These are phyloP conservation scores for Irpex rosettiformis DNA, from an alignment of 1,284 basidiomycete species.

Conservation along the genomic window DNA sequence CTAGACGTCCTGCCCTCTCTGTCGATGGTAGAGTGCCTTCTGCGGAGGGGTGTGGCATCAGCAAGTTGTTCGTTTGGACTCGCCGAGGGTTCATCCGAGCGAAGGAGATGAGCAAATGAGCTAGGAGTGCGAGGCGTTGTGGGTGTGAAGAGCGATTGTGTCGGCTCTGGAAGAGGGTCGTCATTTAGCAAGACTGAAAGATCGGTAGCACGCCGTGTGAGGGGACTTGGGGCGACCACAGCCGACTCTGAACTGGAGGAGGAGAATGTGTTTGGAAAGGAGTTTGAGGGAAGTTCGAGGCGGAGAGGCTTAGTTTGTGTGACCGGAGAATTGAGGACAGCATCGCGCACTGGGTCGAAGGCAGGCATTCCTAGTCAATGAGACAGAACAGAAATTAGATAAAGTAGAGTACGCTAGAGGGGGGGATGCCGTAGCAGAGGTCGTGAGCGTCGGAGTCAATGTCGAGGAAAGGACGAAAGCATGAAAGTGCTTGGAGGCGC, in stretches of 20 bases:
- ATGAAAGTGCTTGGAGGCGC: neutral
- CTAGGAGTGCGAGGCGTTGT: conserved; percentile 33
- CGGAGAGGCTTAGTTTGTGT: conserved; percentile 29
- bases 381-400: neutral
- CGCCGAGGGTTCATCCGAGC: conserved; percentile 33
- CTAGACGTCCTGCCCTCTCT: conserved; percentile 5
- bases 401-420: conserved; percentile 5
- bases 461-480: conserved; percentile 1
- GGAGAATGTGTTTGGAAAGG: conserved; percentile 13
- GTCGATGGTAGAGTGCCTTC: conserved; percentile 18
- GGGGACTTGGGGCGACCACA: conserved; percentile 27
- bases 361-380: conserved; percentile 50
- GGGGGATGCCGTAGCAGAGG: conserved; percentile 1
- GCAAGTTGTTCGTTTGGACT: conserved; percentile 26
- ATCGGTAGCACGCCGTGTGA: conserved; percentile 61
- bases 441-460: conserved; percentile 3
- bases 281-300: conserved; percentile 23
- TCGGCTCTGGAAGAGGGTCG: conserved; percentile 33
- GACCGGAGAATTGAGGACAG: conserved; percentile 66
- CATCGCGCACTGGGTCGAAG: conserved; percentile 82
- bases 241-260: conserved; percentile 15
- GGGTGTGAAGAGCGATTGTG: conserved; percentile 38
- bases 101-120: conserved; percentile 52
- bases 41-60: conserved; percentile 27
- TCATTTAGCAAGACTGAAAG: conserved; percentile 68